Evolutionary conservation across 202 grass and related monocot species (phyloP), one percentile per base, ranked within the genome.

Genomic region (Eragrostis tef): DNA sequence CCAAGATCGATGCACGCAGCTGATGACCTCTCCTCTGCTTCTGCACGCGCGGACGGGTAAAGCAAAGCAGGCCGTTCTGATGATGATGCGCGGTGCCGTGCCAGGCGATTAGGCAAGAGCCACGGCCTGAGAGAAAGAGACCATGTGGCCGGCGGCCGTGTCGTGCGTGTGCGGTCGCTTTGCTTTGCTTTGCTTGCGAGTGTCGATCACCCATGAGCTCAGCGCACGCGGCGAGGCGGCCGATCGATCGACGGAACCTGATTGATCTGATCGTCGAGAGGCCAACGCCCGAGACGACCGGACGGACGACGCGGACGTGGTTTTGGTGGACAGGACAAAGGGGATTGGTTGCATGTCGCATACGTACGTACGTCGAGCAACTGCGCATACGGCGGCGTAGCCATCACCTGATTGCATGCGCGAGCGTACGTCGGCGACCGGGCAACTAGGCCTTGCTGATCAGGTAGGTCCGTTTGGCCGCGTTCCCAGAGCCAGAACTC

Each of bases 151-250:
- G 34, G 34, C 36, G 41, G 52, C 52, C 73, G 63, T 4, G 39
- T 6, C 48, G 71, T 26, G 34, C 34, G 20, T 15, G 59, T 34
- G 59, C 42, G 52, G 7, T 25, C 57, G 50, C 19, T 1, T 7
- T 29, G 22, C 22, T 67, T n/a, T n/a, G n/a, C n/a, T n/a, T 83
- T 47, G 81, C 71, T 84, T 84, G 71, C 26, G 81, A 60, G 71
- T 50, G 63, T 47, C 14, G 73, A 69, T 19, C 72, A 67, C 71
- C 6, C 16, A 1, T 67, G 71, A 67, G 48, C 81, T 78, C 59
- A 64, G 9, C 24, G 74, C 57, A 11, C 58, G 57, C 58, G 71
- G 52, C 47, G 4, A n/a, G n/a, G n/a, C n/a, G n/a, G 11, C 22
- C 11, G 59, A 3, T 0, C 59, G 16, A 10, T 1, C 10, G 3